These are phyloP conservation scores for Xylaria hypoxylon DNA, from an alignment of 2,329 filamentous ascomycete genomes.

Conservation along the genomic window DNA sequence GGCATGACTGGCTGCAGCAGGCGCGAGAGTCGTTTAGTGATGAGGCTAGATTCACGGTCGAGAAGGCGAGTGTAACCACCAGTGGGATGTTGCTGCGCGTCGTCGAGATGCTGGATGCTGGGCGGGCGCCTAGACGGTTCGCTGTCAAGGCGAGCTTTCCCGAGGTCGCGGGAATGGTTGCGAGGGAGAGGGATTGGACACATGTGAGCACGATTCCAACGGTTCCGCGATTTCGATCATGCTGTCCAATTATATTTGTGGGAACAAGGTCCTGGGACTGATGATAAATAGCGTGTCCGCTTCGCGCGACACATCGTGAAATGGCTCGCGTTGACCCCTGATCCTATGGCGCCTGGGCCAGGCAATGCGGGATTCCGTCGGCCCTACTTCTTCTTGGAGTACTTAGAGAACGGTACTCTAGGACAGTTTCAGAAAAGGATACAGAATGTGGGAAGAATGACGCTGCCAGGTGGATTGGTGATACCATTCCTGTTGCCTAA, in stretches of 20 bases:
- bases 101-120: not conserved
- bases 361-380: not conserved
- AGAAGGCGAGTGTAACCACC: not conserved
- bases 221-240: no score
- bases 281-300: slow-evolving; percentile 3
- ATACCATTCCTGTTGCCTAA: slow-evolving; percentile 13
- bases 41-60: not conserved
- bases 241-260: no score
- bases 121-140: not conserved
- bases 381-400: not conserved
- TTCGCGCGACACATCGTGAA: slow-evolving; percentile 9
- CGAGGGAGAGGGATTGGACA: no score
- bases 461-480: slow-evolving; percentile 9
- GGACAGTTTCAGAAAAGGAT: slow-evolving; percentile 2
- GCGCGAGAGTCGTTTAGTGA: not conserved
- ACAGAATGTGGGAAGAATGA: slow-evolving; percentile 1
- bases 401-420: not conserved
- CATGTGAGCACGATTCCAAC: no score
- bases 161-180: not conserved
- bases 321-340: slow-evolving; percentile 5
- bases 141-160: slow-evolving; percentile 1
- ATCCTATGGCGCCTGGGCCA: slow-evolving; percentile 5
- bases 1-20: not conserved
- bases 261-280: not conserved
- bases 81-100: not conserved